These are phyloP conservation scores for Hypoxylon sp. DNA, from an alignment of 2,329 filamentous ascomycete genomes.

Conservation along the genomic window DNA sequence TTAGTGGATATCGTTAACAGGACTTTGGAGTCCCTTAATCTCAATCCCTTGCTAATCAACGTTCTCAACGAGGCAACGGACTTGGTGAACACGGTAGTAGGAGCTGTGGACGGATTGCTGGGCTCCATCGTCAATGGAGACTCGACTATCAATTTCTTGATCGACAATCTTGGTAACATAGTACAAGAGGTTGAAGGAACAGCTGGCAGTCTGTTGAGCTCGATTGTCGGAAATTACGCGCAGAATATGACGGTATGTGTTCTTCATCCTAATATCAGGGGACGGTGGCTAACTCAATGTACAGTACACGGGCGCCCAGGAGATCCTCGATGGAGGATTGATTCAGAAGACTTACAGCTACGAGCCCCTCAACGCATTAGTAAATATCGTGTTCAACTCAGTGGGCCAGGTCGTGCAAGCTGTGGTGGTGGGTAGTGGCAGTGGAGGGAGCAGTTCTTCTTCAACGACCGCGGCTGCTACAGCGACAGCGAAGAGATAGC, in stretches of 20 bases:
- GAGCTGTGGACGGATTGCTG: conserved; percentile 68
- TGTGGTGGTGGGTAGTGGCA: conserved; percentile 44
- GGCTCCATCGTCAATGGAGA: conserved; percentile 69
- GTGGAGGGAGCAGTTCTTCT: conserved; percentile 27
- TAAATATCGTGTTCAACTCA: conserved; percentile 63
- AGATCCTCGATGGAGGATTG: conserved; percentile 49
- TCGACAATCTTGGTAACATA: conserved; percentile 73
- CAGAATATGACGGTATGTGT: conserved; percentile 75
- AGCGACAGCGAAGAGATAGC: conserved; percentile 17
- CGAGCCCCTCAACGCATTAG: conserved; percentile 58
- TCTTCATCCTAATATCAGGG: too few species aligned
- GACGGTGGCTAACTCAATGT: too few species aligned
- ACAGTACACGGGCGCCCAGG: conserved; percentile 53
- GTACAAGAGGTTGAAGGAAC: conserved; percentile 67
- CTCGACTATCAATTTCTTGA: conserved; percentile 64
- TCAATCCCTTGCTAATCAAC: conserved; percentile 70
- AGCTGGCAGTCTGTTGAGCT: conserved; percentile 58
- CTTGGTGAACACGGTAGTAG: conserved; percentile 65
- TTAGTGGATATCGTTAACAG: conserved; percentile 71
- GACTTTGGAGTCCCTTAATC: conserved; percentile 68
- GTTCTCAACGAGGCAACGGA: conserved; percentile 65
- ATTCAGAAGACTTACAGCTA: conserved; percentile 63
- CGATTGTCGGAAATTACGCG: conserved; percentile 68
- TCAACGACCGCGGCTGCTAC: conserved; percentile 25
- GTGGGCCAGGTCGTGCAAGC: conserved; percentile 64